Evolutionary conservation across 2,329 filamentous ascomycete species (phyloP).

Genomic region (Aureobasidium zeae): DNA sequence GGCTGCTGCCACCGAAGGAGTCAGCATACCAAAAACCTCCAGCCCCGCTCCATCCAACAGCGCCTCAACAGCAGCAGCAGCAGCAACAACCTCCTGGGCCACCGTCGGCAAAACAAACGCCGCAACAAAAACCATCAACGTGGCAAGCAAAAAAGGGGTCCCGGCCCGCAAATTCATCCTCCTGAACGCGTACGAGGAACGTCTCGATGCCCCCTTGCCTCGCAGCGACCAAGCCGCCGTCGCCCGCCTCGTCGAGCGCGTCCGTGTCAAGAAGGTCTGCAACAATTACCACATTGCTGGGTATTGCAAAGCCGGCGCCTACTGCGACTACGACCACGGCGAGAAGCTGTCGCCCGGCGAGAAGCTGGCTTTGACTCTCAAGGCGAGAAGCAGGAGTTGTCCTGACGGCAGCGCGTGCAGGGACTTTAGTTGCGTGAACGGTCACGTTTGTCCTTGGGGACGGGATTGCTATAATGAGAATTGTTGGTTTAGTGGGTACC

Average conservation of each 20-base stretch:
- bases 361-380: conserved; percentile 33
- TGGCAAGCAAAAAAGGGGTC: conserved; percentile 28
- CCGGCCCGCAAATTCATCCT: conserved; percentile 30
- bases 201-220: conserved; percentile 34
- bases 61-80: too few relatives aligned
- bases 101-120: conserved; percentile 37
- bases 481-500: conserved; percentile 33
- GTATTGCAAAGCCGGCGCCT: conserved; percentile 32
- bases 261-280: conserved; percentile 28
- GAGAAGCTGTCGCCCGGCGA: conserved; percentile 32
- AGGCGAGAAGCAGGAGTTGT: conserved; percentile 34
- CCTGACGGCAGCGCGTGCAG: conserved; percentile 30
- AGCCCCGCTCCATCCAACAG: not conserved
- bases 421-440: conserved; percentile 35
- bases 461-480: conserved; percentile 28
- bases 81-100: too few relatives aligned
- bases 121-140: conserved; percentile 31
- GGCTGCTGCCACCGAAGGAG: not conserved
- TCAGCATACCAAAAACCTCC: not conserved
- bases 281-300: conserved; percentile 32
- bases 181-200: conserved; percentile 35
- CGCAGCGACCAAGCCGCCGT: conserved; percentile 24
- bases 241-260: conserved; percentile 23
- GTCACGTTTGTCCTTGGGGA: conserved; percentile 34
- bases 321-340: conserved; percentile 37